These are phyloP conservation scores for Xylariomycetidae sp. DNA, from an alignment of 2,329 filamentous ascomycete species.

Conservation along the genomic window DNA sequence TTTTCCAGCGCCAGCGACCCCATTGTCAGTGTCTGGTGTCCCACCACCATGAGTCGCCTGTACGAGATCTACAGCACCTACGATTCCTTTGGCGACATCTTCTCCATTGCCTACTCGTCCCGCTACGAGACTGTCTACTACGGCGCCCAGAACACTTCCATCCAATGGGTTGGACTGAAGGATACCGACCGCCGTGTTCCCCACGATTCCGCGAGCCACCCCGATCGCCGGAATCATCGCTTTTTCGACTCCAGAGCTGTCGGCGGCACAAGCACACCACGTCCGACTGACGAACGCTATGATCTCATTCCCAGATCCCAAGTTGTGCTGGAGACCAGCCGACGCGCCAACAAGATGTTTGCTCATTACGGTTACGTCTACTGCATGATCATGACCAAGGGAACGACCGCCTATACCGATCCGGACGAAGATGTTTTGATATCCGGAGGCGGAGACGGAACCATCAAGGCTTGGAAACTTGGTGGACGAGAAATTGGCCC, in stretches of 20 bases:
- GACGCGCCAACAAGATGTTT: constrained; percentile 76
- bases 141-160: constrained; percentile 88
- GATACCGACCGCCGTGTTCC: constrained; percentile 54
- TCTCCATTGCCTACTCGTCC: constrained; percentile 84
- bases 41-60: constrained; percentile 65
- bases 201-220: constrained; percentile 62
- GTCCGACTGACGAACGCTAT: constrained; percentile 57
- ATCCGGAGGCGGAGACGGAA: constrained; percentile 88
- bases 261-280: constrained; percentile 71
- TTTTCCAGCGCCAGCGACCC: constrained; percentile 93
- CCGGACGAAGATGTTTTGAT: constrained; percentile 75
- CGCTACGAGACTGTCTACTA: constrained; percentile 78
- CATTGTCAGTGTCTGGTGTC: constrained; percentile 90
- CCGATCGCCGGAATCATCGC: constrained; percentile 70
- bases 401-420: constrained; percentile 59
- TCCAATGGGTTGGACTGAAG: constrained; percentile 82
- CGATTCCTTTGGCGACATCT: constrained; percentile 87
- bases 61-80: constrained; percentile 91
- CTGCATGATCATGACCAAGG: constrained; percentile 83
- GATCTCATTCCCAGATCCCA: constrained; percentile 45
- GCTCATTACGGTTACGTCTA: constrained; percentile 95
- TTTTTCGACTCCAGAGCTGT: constrained; percentile 92
- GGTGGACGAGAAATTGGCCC: constrained; percentile 37
- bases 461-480: constrained; percentile 88
- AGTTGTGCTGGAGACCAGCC: constrained; percentile 70